Percentiles rank a stretch among this genome's conserved stretches.
phyloP scores from a whole-genome alignment of 164 flowering plant genomes.

The Kalanchoe fedtschenkoi region DNA sequence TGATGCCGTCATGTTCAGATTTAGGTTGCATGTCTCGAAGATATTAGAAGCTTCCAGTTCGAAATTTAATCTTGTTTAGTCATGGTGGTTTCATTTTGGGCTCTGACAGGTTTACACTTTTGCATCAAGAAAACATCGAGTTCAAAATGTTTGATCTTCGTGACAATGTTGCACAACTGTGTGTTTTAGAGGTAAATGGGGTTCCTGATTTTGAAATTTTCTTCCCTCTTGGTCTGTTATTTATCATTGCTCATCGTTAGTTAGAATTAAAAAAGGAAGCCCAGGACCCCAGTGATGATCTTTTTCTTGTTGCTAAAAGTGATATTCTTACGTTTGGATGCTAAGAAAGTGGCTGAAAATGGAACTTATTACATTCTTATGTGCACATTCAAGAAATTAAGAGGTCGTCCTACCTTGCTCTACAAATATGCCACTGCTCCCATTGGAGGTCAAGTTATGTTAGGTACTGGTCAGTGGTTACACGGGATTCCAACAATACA shows the following conservation, averaged over 20 bases:
- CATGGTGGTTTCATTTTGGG: not conserved
- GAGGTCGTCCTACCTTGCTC: not conserved
- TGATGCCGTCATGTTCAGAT: not conserved
- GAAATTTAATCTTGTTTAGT: not conserved
- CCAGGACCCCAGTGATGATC: not conserved
- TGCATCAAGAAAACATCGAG: constrained; percentile 71
- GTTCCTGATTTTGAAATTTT: not conserved
- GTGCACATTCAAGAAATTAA: not conserved
- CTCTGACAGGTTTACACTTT: constrained; percentile 47
- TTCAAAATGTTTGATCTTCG: constrained; percentile 72
- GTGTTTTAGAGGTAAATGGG: constrained; percentile 60
- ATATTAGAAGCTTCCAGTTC: not conserved
- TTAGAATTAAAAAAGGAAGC: not conserved
- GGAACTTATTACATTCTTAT: no score
- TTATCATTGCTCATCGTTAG: not conserved
- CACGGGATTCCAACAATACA: no score
- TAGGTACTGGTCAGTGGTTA: no score
- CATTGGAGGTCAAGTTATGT: no score
- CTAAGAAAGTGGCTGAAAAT: not conserved
- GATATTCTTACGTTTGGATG: not conserved
- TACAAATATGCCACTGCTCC: no score
- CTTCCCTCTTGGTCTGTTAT: not conserved
- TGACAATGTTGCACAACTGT: constrained; percentile 87
- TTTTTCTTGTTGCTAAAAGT: no score
- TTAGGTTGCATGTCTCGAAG: not conserved